Evolutionary conservation across 1,139 yeast genomes (phyloP).

Genomic region (Suhomyces panamericanus): DNA sequence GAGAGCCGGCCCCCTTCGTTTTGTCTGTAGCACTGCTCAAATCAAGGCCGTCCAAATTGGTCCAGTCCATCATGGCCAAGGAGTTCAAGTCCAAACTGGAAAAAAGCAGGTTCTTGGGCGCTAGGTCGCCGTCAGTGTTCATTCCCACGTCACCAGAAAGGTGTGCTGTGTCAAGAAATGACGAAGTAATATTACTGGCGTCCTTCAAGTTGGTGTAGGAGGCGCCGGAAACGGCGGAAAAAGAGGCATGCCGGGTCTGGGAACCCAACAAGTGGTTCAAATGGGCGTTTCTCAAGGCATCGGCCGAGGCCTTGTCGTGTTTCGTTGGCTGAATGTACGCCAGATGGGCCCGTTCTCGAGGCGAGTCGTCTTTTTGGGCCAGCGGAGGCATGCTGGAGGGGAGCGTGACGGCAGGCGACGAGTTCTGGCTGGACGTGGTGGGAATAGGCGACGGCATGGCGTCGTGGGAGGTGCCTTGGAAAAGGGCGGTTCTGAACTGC

Average conservation of each 20-base stretch:
- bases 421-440: constrained; percentile 24
- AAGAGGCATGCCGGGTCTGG: constrained; percentile 64
- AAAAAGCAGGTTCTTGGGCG: constrained; percentile 20
- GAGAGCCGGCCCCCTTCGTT: constrained; percentile 14
- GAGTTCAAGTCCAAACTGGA: constrained; percentile 29
- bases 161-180: constrained; percentile 41
- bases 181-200: constrained; percentile 31
- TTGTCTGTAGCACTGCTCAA: constrained; percentile 11
- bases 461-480: constrained; percentile 9
- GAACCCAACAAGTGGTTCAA: constrained; percentile 13
- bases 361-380: constrained; percentile 6
- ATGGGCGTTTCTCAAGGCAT: constrained; percentile 6
- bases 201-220: constrained; percentile 64
- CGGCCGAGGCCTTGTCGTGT: constrained; percentile 8
- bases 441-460: constrained; percentile 28
- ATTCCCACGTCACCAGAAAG: constrained; percentile 64
- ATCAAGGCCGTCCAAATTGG: constrained; percentile 29
- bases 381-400: constrained; percentile 3
- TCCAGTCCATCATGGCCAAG: constrained; percentile 37
- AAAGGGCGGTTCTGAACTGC: constrained; percentile 26
- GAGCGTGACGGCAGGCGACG: constrained; percentile 22
- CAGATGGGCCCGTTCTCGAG: constrained; percentile 2
- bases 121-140: constrained; percentile 29
- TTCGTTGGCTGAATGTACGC: constrained; percentile 1
- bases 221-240: constrained; percentile 73